These are phyloP conservation scores for Coriaria nepalensis DNA, from an alignment of 306 rosid genomes.

Conservation along the genomic window DNA sequence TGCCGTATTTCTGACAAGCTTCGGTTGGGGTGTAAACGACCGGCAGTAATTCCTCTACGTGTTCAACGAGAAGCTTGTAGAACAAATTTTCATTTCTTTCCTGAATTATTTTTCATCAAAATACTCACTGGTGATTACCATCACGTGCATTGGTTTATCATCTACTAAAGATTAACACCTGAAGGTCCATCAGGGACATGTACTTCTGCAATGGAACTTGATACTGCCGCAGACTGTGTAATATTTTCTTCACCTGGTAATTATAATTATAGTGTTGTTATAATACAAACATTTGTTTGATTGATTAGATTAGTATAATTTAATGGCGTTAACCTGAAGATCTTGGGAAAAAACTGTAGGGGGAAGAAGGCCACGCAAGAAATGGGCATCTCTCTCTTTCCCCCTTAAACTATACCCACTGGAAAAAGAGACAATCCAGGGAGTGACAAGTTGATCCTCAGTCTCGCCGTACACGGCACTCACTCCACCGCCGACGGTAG, in stretches of 20 bases:
- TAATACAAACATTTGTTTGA: neutral
- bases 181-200: slow-evolving; percentile 96
- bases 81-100: slow-evolving; percentile 77
- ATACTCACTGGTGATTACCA: neutral
- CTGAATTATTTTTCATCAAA: slow-evolving; percentile 29
- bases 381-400: no score
- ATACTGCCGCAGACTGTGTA: slow-evolving; percentile 59
- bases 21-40: slow-evolving; percentile 94
- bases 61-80: slow-evolving; percentile 63
- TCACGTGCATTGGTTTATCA: neutral
- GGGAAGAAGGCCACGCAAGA: no score
- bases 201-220: slow-evolving; percentile 83
- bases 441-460: slow-evolving; percentile 72
- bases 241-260: slow-evolving; percentile 71
- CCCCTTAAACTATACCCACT: slow-evolving; percentile 10
- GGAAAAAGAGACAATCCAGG: slow-evolving; percentile 72
- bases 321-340: no score
- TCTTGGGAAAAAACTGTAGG: no score
- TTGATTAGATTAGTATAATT: neutral
- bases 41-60: slow-evolving; percentile 94
- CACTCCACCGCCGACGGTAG: no score
- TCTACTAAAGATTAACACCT: slow-evolving; percentile 25
- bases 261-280: neutral
- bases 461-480: slow-evolving; percentile 59
- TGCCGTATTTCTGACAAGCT: slow-evolving; percentile 97